A percentile compares a stretch with the other conserved stretches of the same genome.
These are phyloP conservation scores for Diaporthe vexans DNA, from an alignment of 2,329 filamentous ascomycete species.

Conservation along the genomic window DNA sequence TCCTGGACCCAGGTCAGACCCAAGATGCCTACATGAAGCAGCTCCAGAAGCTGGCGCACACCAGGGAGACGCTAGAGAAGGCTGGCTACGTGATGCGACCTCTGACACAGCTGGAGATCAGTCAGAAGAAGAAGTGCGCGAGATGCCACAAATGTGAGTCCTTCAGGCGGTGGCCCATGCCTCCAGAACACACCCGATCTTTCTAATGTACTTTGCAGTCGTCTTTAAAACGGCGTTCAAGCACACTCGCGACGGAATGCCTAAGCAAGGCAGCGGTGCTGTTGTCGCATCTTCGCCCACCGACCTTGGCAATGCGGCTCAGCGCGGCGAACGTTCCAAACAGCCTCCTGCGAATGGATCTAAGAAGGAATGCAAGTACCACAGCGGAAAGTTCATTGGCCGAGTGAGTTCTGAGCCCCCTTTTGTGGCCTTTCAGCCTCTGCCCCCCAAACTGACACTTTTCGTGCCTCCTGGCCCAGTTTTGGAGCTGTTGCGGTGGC, in stretches of 20 bases:
- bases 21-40: slow-evolving; percentile 27
- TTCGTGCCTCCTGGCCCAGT: not conserved
- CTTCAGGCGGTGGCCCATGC: not conserved
- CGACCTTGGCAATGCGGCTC: not conserved
- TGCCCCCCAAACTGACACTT: not conserved
- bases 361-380: slow-evolving; percentile 11
- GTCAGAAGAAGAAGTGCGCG: slow-evolving; percentile 21
- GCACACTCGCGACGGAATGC: not conserved
- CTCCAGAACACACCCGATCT: not conserved
- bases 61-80: slow-evolving; percentile 17
- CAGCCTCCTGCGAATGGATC: not conserved
- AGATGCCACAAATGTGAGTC: slow-evolving; percentile 34
- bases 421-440: not conserved
- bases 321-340: not conserved
- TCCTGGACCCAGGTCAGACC: slow-evolving; percentile 7
- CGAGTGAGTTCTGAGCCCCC: not conserved
- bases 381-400: slow-evolving; percentile 7
- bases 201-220: not conserved
- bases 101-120: slow-evolving; percentile 13
- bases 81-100: slow-evolving; percentile 27
- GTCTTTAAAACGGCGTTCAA: slow-evolving; percentile 15
- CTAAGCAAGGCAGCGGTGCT: slow-evolving; percentile 13
- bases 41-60: slow-evolving; percentile 9
- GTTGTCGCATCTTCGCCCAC: not conserved
- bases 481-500: slow-evolving; percentile 19